Conservation (phyloP, 1,139 yeast genomes). For the Martiniozyma asiatica region DNA sequence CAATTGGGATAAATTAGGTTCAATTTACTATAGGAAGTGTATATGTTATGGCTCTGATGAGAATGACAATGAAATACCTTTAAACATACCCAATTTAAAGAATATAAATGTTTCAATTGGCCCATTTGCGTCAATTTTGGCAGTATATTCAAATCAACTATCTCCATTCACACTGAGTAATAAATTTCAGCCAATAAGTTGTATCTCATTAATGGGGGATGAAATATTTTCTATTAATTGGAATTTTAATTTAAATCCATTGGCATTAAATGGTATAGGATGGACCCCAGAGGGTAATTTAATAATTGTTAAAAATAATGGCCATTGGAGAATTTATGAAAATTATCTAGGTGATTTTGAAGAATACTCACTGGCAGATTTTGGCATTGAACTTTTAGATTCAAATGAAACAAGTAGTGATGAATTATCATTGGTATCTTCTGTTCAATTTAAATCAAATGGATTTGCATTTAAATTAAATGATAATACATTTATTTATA, state of each 20-base stretch:
- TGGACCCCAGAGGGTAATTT: conserved; percentile 43
- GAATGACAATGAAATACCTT: no score
- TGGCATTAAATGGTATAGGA: conserved; percentile 47
- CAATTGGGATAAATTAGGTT: conserved; percentile 52
- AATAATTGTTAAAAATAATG: conserved; percentile 45
- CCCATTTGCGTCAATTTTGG: conserved; percentile 34
- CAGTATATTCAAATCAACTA: conserved; percentile 20
- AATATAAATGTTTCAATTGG: conserved; percentile 28
- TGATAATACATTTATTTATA: conserved; percentile 24
- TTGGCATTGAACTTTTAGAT: no score
- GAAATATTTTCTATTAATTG: conserved; percentile 37
- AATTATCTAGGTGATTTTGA: conserved; percentile 60
- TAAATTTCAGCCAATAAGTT: conserved; percentile 28
- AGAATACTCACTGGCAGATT: conserved; percentile 26
- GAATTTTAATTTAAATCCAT: conserved; percentile 40
- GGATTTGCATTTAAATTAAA: conserved; percentile 28
- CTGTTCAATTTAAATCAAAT: conserved; percentile 19
- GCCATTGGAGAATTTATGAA: conserved; percentile 50
- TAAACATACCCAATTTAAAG: conserved; percentile 11
- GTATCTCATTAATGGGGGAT: conserved; percentile 40
- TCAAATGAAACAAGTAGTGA: no score
- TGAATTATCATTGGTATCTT: conserved; percentile 25
- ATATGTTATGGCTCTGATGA: conserved; percentile 16
- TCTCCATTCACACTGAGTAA: conserved; percentile 22
- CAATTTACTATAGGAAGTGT: conserved; percentile 43